Conservation (phyloP, 768 basidiomycete genomes). For the Filobasidium wieringae region DNA sequence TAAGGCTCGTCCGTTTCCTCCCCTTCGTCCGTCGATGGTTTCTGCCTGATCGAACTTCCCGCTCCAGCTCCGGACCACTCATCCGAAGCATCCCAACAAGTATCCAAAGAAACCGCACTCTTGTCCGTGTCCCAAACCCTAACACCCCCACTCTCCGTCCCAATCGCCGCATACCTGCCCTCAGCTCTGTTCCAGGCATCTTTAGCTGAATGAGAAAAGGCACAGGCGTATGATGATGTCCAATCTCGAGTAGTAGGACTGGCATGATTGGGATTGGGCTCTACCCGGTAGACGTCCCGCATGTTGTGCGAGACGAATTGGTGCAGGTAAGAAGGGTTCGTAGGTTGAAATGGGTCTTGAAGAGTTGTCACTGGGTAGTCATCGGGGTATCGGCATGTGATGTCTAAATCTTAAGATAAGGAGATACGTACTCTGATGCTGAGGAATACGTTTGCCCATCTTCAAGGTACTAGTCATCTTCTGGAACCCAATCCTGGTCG, state of each 20-base stretch:
- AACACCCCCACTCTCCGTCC: slow-evolving; percentile 2
- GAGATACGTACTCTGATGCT: neutral
- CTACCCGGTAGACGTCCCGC: neutral
- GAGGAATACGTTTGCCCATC: neutral
- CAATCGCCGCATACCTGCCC: neutral
- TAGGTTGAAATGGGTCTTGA: neutral
- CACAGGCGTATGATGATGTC: slow-evolving; percentile 9
- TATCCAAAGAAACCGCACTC: neutral
- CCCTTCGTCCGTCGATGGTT: neutral
- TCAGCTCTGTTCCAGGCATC: neutral
- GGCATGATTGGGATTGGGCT: slow-evolving; percentile 7
- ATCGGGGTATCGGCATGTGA: too few species aligned
- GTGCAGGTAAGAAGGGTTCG: slow-evolving; percentile 1
- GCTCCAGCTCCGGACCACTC: neutral
- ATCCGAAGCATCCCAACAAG: neutral
- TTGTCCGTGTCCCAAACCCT: slow-evolving; percentile 1
- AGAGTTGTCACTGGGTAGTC: neutral
- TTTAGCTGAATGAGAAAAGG: slow-evolving; percentile 6
- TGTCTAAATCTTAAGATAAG: neutral
- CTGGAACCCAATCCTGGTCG: neutral
- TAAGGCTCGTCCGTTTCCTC: neutral
- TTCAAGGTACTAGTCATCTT: neutral
- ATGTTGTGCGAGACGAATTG: neutral
- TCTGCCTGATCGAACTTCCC: neutral
- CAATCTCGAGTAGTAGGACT: neutral